These are phyloP conservation scores for Evansstolkia leycettana DNA, from an alignment of 495 filamentous ascomycete species.

Conservation along the genomic window DNA sequence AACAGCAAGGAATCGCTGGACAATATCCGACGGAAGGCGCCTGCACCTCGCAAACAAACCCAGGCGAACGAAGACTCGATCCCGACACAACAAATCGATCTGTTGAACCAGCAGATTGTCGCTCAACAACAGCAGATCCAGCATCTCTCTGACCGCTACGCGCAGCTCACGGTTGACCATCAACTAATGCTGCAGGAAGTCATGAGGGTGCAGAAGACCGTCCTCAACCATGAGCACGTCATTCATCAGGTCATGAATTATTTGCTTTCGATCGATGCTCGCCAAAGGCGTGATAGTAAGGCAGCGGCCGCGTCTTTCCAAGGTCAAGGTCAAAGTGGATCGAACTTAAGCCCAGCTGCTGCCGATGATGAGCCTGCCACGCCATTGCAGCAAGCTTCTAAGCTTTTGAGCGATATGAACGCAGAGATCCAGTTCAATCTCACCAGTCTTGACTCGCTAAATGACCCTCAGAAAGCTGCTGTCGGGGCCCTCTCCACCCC, in stretches of 20 bases:
- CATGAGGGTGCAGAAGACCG: slow-evolving; percentile 76
- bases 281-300: slow-evolving; percentile 51
- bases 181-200: slow-evolving; percentile 80
- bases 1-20: slow-evolving; percentile 95
- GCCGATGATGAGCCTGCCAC: slow-evolving; percentile 65
- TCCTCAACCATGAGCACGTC: slow-evolving; percentile 69
- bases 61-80: slow-evolving; percentile 56
- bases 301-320: slow-evolving; percentile 35
- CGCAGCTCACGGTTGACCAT: slow-evolving; percentile 74
- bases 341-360: slow-evolving; percentile 25
- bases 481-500: slow-evolving; percentile 30
- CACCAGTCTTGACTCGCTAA: slow-evolving; percentile 62
- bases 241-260: slow-evolving; percentile 67
- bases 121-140: slow-evolving; percentile 90
- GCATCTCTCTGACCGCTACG: slow-evolving; percentile 70
- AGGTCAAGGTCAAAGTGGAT: slow-evolving; percentile 17
- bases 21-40: slow-evolving; percentile 92
- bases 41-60: slow-evolving; percentile 71
- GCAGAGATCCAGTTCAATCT: slow-evolving; percentile 67
- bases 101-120: slow-evolving; percentile 75
- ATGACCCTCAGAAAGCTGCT: slow-evolving; percentile 52
- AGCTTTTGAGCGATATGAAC: slow-evolving; percentile 70
- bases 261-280: slow-evolving; percentile 51
- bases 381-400: slow-evolving; percentile 79
- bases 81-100: slow-evolving; percentile 77